Percentiles rank a stretch among this genome's conserved stretches.
Evolutionary conservation across 1,284 basidiomycete species (phyloP).

Genomic region (Apiotrichum gracile): DNA sequence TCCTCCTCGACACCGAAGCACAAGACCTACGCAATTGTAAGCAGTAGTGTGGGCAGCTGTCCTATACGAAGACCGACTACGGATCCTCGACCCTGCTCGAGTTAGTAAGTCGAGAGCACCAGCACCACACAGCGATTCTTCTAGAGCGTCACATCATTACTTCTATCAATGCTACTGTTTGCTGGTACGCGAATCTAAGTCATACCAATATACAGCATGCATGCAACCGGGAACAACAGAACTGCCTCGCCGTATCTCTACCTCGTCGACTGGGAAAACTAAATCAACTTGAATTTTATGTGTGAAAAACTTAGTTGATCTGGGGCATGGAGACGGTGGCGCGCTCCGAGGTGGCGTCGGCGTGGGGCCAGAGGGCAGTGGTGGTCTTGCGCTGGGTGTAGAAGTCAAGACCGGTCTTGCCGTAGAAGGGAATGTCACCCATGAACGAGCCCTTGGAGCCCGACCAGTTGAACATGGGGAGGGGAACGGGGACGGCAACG

Average conservation of each 20-base stretch:
- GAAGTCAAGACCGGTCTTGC: slow-evolving; percentile 53
- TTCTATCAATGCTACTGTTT: background rate
- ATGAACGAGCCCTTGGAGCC: slow-evolving; percentile 65
- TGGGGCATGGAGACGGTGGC: slow-evolving; percentile 39
- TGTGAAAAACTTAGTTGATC: slow-evolving; percentile 24
- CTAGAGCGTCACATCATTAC: too few species aligned
- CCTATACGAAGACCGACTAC: too few species aligned
- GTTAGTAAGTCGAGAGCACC: too few species aligned
- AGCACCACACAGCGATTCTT: too few species aligned
- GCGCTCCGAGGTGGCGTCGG: slow-evolving; percentile 36
- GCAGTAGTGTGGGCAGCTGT: too few species aligned
- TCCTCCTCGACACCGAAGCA: too few species aligned
- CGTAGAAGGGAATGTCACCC: slow-evolving; percentile 86
- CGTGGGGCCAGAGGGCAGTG: slow-evolving; percentile 42
- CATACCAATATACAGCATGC: slow-evolving; percentile 16
- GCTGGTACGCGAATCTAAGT: background rate
- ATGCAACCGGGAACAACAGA: slow-evolving; percentile 14
- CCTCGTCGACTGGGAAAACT: background rate
- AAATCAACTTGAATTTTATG: background rate
- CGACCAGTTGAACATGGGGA: slow-evolving; percentile 63
- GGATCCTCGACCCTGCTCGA: too few species aligned
- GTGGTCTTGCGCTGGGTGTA: slow-evolving; percentile 37
- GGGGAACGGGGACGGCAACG: slow-evolving; percentile 80
- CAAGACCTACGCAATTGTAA: too few species aligned
- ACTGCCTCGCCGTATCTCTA: background rate